Base-by-base conservation (phyloP, 768 basidiomycete species). In the Suillus subluteus region DNA sequence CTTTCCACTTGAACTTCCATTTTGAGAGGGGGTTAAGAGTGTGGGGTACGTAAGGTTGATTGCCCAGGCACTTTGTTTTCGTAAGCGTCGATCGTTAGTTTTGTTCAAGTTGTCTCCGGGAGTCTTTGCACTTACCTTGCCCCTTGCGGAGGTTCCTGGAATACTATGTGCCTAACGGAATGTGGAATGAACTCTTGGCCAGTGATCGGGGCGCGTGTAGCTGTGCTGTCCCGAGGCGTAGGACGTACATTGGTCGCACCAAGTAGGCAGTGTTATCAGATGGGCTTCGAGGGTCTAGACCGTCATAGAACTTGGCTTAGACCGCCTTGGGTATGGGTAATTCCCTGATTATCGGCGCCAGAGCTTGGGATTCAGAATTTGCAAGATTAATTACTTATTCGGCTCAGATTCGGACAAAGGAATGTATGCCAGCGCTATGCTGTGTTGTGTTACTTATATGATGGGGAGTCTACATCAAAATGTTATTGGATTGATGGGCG, bases 1-100 rank as follows among this genome's bases (percentile, higher is more conserved):
- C 23, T 2, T 50, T 16, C 6, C 13, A 26, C 6, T 32, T 9
- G 26, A 15, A 38, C 8, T 23, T 63, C 55, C 11, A 37, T 40
- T 63, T 37, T 18, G 55, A 55, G 62, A n/a, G 35, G 40, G 23
- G 11, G 12, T 23, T 8, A 26, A 55, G 16, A 16, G 56, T 58
- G 35, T 32, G 37, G 58, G 58, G 38, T 38, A 61, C 59, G 59
- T 61, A 61, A 61, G 18, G 41, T 41, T 61, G 59, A 61, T 61
- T 61, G 16, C 21, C 64, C 64, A 64, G 64, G 64, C 26, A 64
- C 64, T 50, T 21, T 4, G 15, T 54, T n/a, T 38, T 64, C 26
- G 63, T 64, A 64, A 59, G 41, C 41, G 64, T 21, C 55, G 64
- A 65, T 65, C 64, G 64, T 61, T 18, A 7, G 32, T 46, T 44